Base-by-base conservation (phyloP, 2,329 filamentous ascomycete species). In the Zasmidium angulare region DNA sequence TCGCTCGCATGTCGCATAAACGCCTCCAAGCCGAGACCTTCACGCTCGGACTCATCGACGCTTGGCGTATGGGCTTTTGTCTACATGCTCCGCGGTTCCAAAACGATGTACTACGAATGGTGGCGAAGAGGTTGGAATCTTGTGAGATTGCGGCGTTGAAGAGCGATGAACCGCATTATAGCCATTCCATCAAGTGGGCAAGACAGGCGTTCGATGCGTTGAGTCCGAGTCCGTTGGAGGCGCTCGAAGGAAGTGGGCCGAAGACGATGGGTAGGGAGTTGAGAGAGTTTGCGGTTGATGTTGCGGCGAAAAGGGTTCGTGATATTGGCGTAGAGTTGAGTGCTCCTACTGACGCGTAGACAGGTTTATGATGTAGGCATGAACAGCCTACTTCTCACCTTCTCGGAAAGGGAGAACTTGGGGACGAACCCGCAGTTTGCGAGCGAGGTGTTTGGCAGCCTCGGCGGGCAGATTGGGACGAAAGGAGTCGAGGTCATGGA, bases 261-360 rank as follows among this genome's bases (percentile, higher is more conserved):
- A 47, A 40, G n/a, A 40, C 48, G 10, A 20, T 19, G 1, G 23
- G 55, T 9, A 20, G 40, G 1, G 23, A 46, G 36, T 47, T 59
- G 47, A 49, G 22, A 22, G 57, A 52, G 17, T 59, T 59, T 26
- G 51, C 57, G 29, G 57, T 59, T 24, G 57, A 59, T 55, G 57
- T 59, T 12, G 57, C 57, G 1, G 57, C 57, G 21, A 55, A 53
- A 40, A 50, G 57, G 22, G 57, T 55, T 0, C 7, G 29, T 36
- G 36, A 4, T 43, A 3, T 17, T 43, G 9, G 36, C 26, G 4
- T 43, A 43, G 9, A 17, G 3, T 43, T 43, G 11, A 17, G 11
- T 43, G 36, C n/a, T 43, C 4, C 3, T 43, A 17, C 36, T 43
- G 36, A 43, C n/a, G 36, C n/a, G n/a, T 17, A 17, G 9, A 19